phyloP scores from a whole-genome alignment of 345 rosid genomes.

The Salix purpurea region DNA sequence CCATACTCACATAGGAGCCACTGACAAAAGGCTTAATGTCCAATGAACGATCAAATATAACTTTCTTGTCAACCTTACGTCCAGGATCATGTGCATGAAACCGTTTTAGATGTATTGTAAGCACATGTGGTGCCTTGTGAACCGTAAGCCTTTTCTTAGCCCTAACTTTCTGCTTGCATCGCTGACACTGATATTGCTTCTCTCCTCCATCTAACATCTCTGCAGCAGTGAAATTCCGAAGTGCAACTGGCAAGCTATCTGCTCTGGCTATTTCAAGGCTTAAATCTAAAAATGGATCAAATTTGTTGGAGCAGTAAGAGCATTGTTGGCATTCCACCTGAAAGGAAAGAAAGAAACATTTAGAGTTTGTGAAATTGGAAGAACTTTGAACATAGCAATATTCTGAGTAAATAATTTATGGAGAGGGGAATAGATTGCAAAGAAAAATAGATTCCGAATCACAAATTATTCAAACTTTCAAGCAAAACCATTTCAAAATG shows the following conservation, averaged over 20 bases:
- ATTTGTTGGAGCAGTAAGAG: conserved; percentile 66
- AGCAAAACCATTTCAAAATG: background rate
- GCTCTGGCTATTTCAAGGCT: conserved; percentile 87
- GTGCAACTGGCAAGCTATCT: conserved; percentile 67
- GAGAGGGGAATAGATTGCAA: background rate
- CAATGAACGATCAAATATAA: conserved; percentile 52
- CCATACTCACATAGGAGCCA: conserved; percentile 66
- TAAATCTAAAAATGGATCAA: conserved; percentile 84
- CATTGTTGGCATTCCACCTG: conserved; percentile 85
- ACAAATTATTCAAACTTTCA: background rate
- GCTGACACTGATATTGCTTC: conserved; percentile 82
- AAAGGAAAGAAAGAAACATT: conserved; percentile 1
- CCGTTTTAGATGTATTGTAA: conserved; percentile 81
- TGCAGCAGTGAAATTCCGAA: conserved; percentile 66
- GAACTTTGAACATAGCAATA: background rate
- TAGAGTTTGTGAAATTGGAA: background rate
- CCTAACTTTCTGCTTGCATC: conserved; percentile 81
- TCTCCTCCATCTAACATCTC: conserved; percentile 86
- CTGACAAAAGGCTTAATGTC: conserved; percentile 84
- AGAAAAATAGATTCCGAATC: background rate
- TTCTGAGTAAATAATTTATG: background rate
- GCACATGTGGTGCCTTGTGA: conserved; percentile 80
- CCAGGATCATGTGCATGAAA: conserved; percentile 72
- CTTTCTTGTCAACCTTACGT: conserved; percentile 71
- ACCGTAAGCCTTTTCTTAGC: conserved; percentile 84